Conservation (phyloP, 352 stramenopile genomes). For the Nannochloropsis limnetica region DNA sequence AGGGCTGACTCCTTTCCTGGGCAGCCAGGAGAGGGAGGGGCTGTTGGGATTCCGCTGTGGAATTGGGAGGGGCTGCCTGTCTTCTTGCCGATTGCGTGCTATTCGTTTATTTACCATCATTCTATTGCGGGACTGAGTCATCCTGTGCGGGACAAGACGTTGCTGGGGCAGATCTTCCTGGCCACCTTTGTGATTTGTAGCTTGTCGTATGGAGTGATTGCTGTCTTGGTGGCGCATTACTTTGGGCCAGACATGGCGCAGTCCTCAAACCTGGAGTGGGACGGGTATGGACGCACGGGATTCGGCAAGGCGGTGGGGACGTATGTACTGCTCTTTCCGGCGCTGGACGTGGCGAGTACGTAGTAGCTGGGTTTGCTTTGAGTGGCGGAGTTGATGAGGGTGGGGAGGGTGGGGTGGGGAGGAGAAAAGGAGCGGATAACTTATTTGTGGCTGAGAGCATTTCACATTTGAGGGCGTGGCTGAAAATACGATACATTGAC, state of each 20-base stretch:
- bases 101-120: slow-evolving; percentile 52
- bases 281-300: slow-evolving; percentile 33
- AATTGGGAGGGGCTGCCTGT: background rate
- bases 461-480: background rate
- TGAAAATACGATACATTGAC: background rate
- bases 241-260: slow-evolving; percentile 44
- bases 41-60: slow-evolving; percentile 35
- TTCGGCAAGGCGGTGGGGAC: slow-evolving; percentile 32
- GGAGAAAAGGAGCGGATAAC: background rate
- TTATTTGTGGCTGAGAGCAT: background rate
- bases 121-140: slow-evolving; percentile 43
- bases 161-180: slow-evolving; percentile 43
- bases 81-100: slow-evolving; percentile 47
- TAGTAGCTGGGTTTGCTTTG: background rate
- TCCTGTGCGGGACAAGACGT: slow-evolving; percentile 46
- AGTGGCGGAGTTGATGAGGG: background rate
- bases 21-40: background rate
- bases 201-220: slow-evolving; percentile 45
- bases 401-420: no score
- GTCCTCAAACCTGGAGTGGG: slow-evolving; percentile 50
- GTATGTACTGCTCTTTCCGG: slow-evolving; percentile 51
- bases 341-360: slow-evolving; percentile 46
- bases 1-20: background rate
- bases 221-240: slow-evolving; percentile 41
- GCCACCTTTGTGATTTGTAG: slow-evolving; percentile 43